A percentile compares a stretch with the other conserved stretches of the same genome.
These are phyloP conservation scores for Gracilariopsis chorda DNA, from an alignment of 23 red algal genomes.

Conservation along the genomic window DNA sequence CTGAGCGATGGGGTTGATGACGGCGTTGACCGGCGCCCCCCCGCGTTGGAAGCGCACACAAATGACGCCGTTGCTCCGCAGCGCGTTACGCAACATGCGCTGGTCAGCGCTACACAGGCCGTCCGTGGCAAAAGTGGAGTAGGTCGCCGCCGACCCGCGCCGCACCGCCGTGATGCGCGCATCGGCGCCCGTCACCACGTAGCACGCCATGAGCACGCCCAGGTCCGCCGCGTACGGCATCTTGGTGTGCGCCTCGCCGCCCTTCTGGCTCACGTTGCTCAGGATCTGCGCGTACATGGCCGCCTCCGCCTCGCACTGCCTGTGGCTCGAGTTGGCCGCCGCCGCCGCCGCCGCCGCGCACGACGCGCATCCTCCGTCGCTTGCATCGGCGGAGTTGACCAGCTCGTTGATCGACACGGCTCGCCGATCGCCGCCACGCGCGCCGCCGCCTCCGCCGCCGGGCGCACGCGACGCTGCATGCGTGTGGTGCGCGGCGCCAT, in stretches of 20 bases:
- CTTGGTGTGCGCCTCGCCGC: not conserved
- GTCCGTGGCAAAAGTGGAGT: constrained; percentile 24
- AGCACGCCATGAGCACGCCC: constrained; percentile 27
- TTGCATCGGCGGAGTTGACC: not conserved
- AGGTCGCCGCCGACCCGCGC: not conserved
- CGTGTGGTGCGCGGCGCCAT: not conserved
- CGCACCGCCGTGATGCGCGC: constrained; percentile 15
- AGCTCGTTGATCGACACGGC: constrained; percentile 48
- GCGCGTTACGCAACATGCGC: not conserved
- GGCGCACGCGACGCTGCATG: not conserved
- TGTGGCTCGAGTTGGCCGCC: not conserved
- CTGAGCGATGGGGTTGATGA: constrained; percentile 23
- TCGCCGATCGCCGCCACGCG: not conserved
- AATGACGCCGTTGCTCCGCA: not conserved
- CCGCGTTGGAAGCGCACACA: constrained; percentile 3
- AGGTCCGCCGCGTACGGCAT: constrained; percentile 52
- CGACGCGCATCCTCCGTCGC: not conserved
- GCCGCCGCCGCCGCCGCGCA: not conserved
- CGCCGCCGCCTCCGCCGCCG: no score
- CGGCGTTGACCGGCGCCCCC: constrained; percentile 23
- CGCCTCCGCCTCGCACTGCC: constrained; percentile 35
- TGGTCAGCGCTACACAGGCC: constrained; percentile 1
- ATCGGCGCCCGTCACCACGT: constrained; percentile 20
- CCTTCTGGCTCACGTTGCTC: not conserved
- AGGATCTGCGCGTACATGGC: constrained; percentile 55